A percentile compares a stretch with the other conserved stretches of the same genome.
These are phyloP conservation scores for Colletotrichum sp. DNA, from an alignment of 2,329 filamentous ascomycete genomes.

Conservation along the genomic window DNA sequence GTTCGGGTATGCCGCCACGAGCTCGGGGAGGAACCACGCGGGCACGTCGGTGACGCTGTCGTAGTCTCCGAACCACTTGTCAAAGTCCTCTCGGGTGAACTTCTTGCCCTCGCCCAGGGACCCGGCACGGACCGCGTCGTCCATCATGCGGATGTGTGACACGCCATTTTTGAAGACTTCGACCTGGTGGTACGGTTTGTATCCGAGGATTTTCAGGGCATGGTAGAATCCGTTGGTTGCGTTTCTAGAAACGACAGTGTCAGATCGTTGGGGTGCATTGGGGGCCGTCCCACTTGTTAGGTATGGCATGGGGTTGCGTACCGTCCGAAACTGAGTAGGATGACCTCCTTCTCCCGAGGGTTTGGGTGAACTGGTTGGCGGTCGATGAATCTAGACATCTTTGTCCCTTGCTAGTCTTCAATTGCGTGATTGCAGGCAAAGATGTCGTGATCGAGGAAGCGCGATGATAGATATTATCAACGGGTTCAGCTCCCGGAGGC, in stretches of 20 bases:
- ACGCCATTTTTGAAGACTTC: constrained; percentile 30
- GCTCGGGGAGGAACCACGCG: constrained; percentile 33
- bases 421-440: neutral
- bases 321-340: constrained; percentile 43
- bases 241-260: constrained; percentile 26
- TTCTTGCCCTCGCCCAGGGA: constrained; percentile 29
- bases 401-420: neutral
- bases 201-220: constrained; percentile 38
- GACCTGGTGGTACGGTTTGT: constrained; percentile 39
- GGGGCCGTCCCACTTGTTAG: neutral
- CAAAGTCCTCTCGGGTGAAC: constrained; percentile 39
- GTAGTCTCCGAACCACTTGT: constrained; percentile 43
- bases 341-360: constrained; percentile 36
- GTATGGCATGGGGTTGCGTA: constrained; percentile 16
- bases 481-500: neutral
- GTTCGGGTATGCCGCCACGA: constrained; percentile 35
- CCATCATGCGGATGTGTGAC: constrained; percentile 28
- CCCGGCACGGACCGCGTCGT: constrained; percentile 35
- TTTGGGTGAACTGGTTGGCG: constrained; percentile 33
- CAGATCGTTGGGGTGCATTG: neutral
- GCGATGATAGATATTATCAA: neutral
- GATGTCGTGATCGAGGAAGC: neutral
- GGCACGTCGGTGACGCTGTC: constrained; percentile 26
- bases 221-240: constrained; percentile 39
- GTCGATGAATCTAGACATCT: constrained; percentile 40